Evolutionary conservation across 768 basidiomycete genomes (phyloP).

Genomic region (Lentinula guzmanii): DNA sequence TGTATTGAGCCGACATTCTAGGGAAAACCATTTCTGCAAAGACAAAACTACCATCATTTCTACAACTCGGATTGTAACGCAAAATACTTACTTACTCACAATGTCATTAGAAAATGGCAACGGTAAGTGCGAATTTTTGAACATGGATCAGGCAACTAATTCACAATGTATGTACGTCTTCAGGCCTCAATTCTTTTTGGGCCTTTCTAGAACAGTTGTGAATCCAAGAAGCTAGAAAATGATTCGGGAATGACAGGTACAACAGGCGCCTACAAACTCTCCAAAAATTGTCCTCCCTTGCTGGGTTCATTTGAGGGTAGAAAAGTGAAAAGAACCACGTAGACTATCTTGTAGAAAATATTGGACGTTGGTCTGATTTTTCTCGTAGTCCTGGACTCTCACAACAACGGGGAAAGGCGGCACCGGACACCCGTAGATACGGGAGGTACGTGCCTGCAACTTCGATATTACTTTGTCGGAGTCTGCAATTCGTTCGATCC

Average conservation of each 20-base stretch:
- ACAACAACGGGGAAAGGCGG: not conserved
- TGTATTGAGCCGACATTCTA: too few species aligned
- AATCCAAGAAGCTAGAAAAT: not conserved
- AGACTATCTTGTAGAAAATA: not conserved
- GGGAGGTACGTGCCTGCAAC: not conserved
- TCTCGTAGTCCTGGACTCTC: not conserved
- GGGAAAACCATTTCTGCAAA: too few species aligned
- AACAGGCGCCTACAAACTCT: not conserved
- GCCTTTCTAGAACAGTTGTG: not conserved
- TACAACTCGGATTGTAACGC: too few species aligned
- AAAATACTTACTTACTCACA: too few species aligned
- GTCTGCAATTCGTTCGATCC: not conserved
- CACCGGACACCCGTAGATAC: not conserved
- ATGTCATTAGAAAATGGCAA: too few species aligned
- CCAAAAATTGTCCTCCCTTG: not conserved
- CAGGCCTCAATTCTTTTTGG: not conserved
- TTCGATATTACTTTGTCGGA: not conserved
- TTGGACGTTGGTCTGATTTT: too few species aligned
- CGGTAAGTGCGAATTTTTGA: too few species aligned
- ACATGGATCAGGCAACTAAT: not conserved
- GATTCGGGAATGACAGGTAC: not conserved
- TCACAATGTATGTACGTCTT: not conserved
- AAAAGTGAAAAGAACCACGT: not conserved
- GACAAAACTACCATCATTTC: too few species aligned
- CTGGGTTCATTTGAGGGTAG: not conserved